Base-by-base conservation (phyloP, 805 yeast species). In the Metschnikowia corniflorae region DNA sequence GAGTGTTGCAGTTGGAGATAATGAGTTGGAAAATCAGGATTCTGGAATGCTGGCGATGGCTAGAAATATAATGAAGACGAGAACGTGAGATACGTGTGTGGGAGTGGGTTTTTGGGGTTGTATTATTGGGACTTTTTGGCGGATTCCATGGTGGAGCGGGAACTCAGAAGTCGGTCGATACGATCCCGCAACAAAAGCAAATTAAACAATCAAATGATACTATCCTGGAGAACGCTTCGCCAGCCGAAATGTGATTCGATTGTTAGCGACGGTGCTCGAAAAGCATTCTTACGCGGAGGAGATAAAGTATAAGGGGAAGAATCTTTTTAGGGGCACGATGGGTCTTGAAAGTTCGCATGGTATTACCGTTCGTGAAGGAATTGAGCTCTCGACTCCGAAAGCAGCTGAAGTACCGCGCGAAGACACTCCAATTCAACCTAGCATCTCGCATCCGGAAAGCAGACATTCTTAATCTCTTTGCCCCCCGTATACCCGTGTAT, bases 1-100 rank as follows among this genome's bases (percentile, higher is more conserved):
- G 13, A 7, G 13, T 13, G 14, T n/a, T 7, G 20, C 14, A 9
- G n/a, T n/a, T n/a, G n/a, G n/a, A 10, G 30, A 17, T 20, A 5
- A 6, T 7, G 10, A 34, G 31, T 8, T 13, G 4, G 17, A 27
- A 12, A 21, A 7, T 6, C 21, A 4, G 7, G 12, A 15, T 6
- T 8, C 29, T 7, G 9, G 22, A 7, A 20, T 20, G 22, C 22
- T 20, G 9, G 22, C 22, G 22, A 37, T 37, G 40, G 40, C 40
- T 9, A 21, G 18, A 27, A 37, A 31, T 21, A 36, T 25, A n/a
- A 31, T 37, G 36, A 19, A 24, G 19, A 26, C 31, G 3, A 20
- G 40, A 7, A 24, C 16, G n/a, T n/a, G n/a, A n/a, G n/a, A 23
- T 31, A 31, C 16, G 12, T 16, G 7, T 9, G 15, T 24, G n/a